Conservation (phyloP, 2,329 filamentous ascomycete genomes). For the Massarina eburnea region DNA sequence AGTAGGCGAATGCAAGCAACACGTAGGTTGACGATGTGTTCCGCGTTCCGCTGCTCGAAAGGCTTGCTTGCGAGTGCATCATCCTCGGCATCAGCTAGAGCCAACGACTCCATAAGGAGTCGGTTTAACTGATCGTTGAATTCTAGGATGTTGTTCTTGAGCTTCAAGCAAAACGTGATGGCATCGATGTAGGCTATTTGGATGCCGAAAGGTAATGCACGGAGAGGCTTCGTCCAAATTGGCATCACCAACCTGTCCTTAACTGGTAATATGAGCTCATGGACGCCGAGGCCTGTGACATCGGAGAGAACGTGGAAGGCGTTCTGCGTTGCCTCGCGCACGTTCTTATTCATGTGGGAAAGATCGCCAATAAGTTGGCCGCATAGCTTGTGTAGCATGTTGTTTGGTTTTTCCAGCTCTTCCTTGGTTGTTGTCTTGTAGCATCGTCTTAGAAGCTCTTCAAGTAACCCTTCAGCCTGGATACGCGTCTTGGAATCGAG, state of each 20-base stretch:
- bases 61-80: conserved; percentile 84
- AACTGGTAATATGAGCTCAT: conserved; percentile 85
- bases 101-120: conserved; percentile 88
- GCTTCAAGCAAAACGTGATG: conserved; percentile 88
- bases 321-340: conserved; percentile 81
- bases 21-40: conserved; percentile 86
- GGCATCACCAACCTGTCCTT: conserved; percentile 87
- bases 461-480: conserved; percentile 79
- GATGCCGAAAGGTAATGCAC: conserved; percentile 87
- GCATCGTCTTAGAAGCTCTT: conserved; percentile 75
- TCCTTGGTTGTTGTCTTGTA: conserved; percentile 79
- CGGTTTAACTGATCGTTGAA: conserved; percentile 92
- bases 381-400: conserved; percentile 73
- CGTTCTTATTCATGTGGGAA: conserved; percentile 93
- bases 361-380: conserved; percentile 85
- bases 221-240: conserved; percentile 92
- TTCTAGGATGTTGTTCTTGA: conserved; percentile 84
- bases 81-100: conserved; percentile 90
- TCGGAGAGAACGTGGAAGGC: conserved; percentile 81
- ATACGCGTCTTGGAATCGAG: conserved; percentile 85
- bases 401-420: conserved; percentile 68
- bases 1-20: conserved; percentile 93
- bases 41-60: conserved; percentile 90
- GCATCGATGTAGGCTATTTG: conserved; percentile 99
- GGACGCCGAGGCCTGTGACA: conserved; percentile 74